Percentiles rank a stretch among this genome's conserved stretches.
Evolutionary conservation across 164 flowering plant genomes (phyloP).

Genomic region (Warburgia ugandensis): DNA sequence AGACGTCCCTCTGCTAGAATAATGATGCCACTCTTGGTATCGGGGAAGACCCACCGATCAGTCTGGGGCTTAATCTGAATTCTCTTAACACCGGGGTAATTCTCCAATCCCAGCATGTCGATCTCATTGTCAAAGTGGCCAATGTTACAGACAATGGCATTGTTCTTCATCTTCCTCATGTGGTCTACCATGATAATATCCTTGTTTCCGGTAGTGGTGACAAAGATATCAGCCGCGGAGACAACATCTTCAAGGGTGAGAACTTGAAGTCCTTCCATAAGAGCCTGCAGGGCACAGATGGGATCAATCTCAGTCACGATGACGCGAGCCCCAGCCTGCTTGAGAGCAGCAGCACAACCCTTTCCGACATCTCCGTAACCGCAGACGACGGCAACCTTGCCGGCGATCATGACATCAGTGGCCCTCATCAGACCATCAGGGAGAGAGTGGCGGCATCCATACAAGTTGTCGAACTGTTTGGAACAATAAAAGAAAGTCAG

Average conservation of each 20-base stretch:
- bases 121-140: conserved; percentile 31
- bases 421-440: conserved; percentile 26
- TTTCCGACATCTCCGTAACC: conserved; percentile 26
- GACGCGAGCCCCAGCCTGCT: conserved; percentile 23
- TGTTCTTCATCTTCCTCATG: conserved; percentile 38
- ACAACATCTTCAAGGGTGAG: conserved; percentile 25
- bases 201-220: conserved; percentile 29
- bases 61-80: conserved; percentile 24
- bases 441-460: conserved; percentile 26
- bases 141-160: conserved; percentile 35
- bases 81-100: conserved; percentile 20
- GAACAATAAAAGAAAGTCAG: too few relatives aligned
- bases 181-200: conserved; percentile 29
- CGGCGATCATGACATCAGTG: conserved; percentile 24
- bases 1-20: conserved; percentile 23
- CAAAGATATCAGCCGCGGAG: conserved; percentile 23
- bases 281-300: conserved; percentile 33
- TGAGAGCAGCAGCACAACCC: conserved; percentile 25
- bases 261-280: conserved; percentile 28
- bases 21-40: conserved; percentile 17
- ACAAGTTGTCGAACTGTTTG: conserved; percentile 18
- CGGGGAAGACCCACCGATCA: conserved; percentile 24
- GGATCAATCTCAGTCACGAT: conserved; percentile 35
- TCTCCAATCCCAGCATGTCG: conserved; percentile 18
- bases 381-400: conserved; percentile 22